These are phyloP conservation scores for Dactylellina leptospora DNA, from an alignment of 2,329 filamentous ascomycete species.

Conservation along the genomic window DNA sequence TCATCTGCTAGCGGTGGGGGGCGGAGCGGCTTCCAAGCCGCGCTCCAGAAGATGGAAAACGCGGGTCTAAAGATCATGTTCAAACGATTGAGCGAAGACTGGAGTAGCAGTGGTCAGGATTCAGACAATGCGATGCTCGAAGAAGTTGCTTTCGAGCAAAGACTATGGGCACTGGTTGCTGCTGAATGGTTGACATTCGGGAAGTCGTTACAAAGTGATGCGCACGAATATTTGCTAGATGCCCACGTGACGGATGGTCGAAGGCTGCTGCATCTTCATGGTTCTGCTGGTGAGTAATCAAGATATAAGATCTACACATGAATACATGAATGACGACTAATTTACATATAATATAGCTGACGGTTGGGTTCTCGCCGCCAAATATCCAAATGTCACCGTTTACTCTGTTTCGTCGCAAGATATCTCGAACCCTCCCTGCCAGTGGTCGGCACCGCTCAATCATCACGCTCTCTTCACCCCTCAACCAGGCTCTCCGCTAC, in stretches of 20 bases:
- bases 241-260: constrained; percentile 39
- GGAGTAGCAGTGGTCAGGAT: constrained; percentile 39
- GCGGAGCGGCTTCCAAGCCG: constrained; percentile 44
- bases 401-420: constrained; percentile 50
- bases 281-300: constrained; percentile 36
- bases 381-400: constrained; percentile 52
- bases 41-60: constrained; percentile 51
- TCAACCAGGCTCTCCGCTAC: constrained; percentile 47
- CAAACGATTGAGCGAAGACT: constrained; percentile 53
- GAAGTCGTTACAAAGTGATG: constrained; percentile 52
- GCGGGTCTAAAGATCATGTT: constrained; percentile 54
- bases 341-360: constrained; percentile 41
- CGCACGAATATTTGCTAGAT: constrained; percentile 48
- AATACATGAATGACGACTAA: constrained; percentile 14
- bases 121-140: constrained; percentile 38
- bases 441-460: constrained; percentile 53
- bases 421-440: constrained; percentile 49
- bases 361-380: constrained; percentile 54
- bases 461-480: constrained; percentile 47
- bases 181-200: constrained; percentile 53
- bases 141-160: constrained; percentile 52
- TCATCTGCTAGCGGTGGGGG: constrained; percentile 7
- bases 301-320: background rate
- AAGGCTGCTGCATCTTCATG: constrained; percentile 51
- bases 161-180: constrained; percentile 51